These are phyloP conservation scores for Eucalyptus viminalis DNA, from an alignment of 345 rosid genomes.

Conservation along the genomic window DNA sequence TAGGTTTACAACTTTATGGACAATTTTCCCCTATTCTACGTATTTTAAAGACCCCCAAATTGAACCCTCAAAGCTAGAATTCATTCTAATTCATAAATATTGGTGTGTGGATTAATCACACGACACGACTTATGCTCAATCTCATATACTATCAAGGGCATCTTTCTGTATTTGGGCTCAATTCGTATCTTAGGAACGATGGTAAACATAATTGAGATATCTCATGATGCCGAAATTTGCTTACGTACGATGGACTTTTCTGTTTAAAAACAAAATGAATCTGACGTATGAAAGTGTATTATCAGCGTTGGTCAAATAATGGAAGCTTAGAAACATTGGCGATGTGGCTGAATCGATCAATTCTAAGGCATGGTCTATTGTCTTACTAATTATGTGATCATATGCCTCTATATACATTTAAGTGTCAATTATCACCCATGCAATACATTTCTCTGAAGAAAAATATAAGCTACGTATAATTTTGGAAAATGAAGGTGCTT, in stretches of 20 bases:
- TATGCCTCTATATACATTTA: background rate
- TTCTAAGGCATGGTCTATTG: background rate
- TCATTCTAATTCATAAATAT: background rate
- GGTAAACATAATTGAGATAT: background rate
- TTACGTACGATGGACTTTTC: no score
- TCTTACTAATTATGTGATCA: background rate
- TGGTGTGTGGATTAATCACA: background rate
- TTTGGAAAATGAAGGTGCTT: background rate
- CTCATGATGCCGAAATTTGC: background rate
- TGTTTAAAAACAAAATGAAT: no score
- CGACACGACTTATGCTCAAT: background rate
- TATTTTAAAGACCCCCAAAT: background rate
- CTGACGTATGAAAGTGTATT: background rate
- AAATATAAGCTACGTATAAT: background rate
- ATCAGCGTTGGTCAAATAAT: background rate
- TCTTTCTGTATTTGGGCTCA: background rate
- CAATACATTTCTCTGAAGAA: background rate
- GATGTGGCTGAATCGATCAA: background rate
- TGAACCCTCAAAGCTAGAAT: background rate
- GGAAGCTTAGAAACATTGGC: background rate
- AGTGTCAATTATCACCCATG: background rate
- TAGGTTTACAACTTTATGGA: no score
- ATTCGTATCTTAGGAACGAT: background rate
- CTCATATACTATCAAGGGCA: background rate
- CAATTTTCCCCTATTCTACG: background rate